phyloP scores from a whole-genome alignment of 305 asterid genomes.

The Rubia balearica region DNA sequence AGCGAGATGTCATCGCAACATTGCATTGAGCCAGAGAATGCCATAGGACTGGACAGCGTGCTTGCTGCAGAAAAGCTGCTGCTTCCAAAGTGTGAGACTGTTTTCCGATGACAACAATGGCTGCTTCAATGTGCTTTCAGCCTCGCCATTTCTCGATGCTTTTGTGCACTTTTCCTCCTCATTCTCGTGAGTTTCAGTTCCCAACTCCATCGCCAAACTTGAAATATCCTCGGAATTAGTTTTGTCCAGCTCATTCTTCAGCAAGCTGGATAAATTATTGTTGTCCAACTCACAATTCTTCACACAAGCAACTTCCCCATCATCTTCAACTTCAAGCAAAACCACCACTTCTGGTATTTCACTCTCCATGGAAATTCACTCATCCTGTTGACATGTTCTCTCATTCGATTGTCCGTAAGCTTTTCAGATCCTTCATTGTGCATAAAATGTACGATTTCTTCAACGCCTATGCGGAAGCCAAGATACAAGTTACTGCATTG shows the following conservation, averaged over 20 bases:
- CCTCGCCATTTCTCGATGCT: not conserved
- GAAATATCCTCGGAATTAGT: constrained; percentile 8
- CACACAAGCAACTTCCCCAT: constrained; percentile 13
- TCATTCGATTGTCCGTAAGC: no score
- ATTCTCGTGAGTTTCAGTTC: not conserved
- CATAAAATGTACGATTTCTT: no score
- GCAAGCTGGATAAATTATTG: constrained; percentile 14
- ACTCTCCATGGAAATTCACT: constrained; percentile 14
- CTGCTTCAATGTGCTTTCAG: not conserved
- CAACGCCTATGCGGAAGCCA: no score
- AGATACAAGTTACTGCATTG: no score
- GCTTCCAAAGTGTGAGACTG: not conserved
- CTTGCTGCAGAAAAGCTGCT: constrained; percentile 14
- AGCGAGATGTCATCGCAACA: constrained; percentile 21
- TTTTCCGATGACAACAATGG: not conserved
- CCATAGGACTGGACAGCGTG: constrained; percentile 1
- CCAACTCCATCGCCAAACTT: not conserved
- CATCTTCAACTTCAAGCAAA: constrained; percentile 14
- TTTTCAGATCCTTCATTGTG: no score
- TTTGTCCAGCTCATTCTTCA: constrained; percentile 17
- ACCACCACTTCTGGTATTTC: constrained; percentile 17
- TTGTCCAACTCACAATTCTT: constrained; percentile 25
- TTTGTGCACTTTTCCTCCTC: not conserved
- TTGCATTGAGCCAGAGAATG: constrained; percentile 14
- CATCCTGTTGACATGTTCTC: not conserved